These are phyloP conservation scores for Boletus barrowsii DNA, from an alignment of 768 basidiomycete genomes.

Conservation along the genomic window DNA sequence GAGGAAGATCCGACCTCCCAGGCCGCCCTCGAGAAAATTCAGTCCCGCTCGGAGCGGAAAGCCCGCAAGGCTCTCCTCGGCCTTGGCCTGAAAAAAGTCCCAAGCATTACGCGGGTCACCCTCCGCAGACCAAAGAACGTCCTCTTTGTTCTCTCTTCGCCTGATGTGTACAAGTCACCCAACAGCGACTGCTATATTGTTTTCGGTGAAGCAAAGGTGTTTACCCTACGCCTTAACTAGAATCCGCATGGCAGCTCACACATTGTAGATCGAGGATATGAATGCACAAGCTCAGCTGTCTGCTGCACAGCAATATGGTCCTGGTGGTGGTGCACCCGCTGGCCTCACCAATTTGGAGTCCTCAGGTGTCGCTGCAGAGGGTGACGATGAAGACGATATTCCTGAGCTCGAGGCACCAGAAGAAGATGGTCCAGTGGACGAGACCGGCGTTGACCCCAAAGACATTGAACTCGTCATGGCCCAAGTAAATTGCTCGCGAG, in stretches of 20 bases:
- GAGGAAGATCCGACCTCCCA: conserved; percentile 84
- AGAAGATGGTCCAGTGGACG: conserved; percentile 79
- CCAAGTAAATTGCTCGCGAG: conserved; percentile 84
- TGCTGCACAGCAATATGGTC: conserved; percentile 75
- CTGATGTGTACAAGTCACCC: conserved; percentile 97
- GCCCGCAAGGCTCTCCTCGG: conserved; percentile 90
- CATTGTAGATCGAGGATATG: conserved; percentile 76
- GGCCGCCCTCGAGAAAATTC: conserved; percentile 87
- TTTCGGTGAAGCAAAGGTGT: conserved; percentile 93
- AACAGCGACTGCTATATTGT: conserved; percentile 99
- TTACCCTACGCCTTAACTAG: conserved; percentile 10
- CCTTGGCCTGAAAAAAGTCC: conserved; percentile 90
- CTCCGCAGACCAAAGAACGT: conserved; percentile 95
- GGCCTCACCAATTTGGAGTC: conserved; percentile 48
- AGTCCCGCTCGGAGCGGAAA: conserved; percentile 92
- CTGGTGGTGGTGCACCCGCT: conserved; percentile 42
- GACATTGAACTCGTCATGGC: conserved; percentile 94
- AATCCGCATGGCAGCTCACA: neutral
- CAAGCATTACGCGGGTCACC: conserved; percentile 92
- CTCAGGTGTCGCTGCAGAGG: conserved; percentile 46
- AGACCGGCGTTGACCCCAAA: conserved; percentile 86
- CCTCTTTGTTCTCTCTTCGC: conserved; percentile 87
- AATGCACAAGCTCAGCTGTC: conserved; percentile 74
- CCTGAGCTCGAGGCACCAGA: conserved; percentile 82
- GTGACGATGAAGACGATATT: conserved; percentile 72